These are phyloP conservation scores for Didymella keratinophila DNA, from an alignment of 2,329 filamentous ascomycete species.

Conservation along the genomic window DNA sequence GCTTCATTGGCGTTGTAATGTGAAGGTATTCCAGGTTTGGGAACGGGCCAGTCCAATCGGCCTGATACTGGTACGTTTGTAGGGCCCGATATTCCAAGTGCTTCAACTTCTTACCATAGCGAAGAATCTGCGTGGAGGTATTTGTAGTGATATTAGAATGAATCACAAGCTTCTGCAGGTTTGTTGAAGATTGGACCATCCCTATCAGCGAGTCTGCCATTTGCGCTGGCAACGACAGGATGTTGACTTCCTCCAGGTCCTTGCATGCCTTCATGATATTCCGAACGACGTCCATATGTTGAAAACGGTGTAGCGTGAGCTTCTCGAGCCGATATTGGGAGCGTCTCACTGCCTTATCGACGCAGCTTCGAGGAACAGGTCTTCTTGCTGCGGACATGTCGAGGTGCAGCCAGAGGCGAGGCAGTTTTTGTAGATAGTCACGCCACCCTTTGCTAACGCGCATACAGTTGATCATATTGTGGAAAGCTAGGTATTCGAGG, in stretches of 20 bases:
- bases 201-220: slow-evolving; percentile 40
- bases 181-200: slow-evolving; percentile 34
- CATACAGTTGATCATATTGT: slow-evolving; percentile 59
- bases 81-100: slow-evolving; percentile 32
- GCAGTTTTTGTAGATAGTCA: slow-evolving; percentile 57
- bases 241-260: slow-evolving; percentile 42
- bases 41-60: slow-evolving; percentile 37
- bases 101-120: slow-evolving; percentile 32
- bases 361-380: slow-evolving; percentile 53
- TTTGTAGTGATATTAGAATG: slow-evolving; percentile 38
- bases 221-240: slow-evolving; percentile 37
- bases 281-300: slow-evolving; percentile 52
- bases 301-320: slow-evolving; percentile 47
- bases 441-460: slow-evolving; percentile 66
- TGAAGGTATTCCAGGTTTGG: slow-evolving; percentile 36
- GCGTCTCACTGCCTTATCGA: slow-evolving; percentile 53
- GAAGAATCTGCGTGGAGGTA: slow-evolving; percentile 41
- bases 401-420: slow-evolving; percentile 61
- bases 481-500: slow-evolving; percentile 61
- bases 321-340: slow-evolving; percentile 49
- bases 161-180: slow-evolving; percentile 39
- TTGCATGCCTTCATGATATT: slow-evolving; percentile 51
- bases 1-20: slow-evolving; percentile 1
- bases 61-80: slow-evolving; percentile 1
- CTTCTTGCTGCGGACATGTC: slow-evolving; percentile 59